Conservation (phyloP, 345 rosid species). For the Eucalyptus lansdowneana region DNA sequence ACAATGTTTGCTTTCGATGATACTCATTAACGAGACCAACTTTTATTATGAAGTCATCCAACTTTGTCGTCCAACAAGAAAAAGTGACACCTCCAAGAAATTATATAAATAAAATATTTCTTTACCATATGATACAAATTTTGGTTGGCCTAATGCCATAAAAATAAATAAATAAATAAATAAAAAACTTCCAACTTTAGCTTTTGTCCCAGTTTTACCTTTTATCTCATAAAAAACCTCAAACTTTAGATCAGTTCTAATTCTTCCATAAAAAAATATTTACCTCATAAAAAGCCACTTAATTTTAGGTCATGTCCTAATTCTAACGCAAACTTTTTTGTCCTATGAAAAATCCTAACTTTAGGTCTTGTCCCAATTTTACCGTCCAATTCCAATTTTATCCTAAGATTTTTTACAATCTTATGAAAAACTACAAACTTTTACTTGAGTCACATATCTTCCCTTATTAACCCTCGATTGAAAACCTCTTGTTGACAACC, state of each 20-base stretch:
- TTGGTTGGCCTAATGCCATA: neutral
- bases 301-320: neutral
- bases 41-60: neutral
- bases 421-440: too few species aligned
- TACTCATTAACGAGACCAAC: neutral
- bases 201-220: too few species aligned
- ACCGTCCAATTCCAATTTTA: too few species aligned
- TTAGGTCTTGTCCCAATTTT: neutral
- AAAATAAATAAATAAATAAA: too few species aligned
- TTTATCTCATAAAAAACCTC: neutral
- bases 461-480: rapidly evolving
- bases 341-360: neutral
- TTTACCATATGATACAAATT: neutral
- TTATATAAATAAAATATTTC: neutral
- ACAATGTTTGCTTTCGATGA: too few species aligned
- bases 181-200: too few species aligned
- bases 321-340: neutral
- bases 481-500: too few species aligned
- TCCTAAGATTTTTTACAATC: too few species aligned
- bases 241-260: too few species aligned
- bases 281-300: rapidly evolving
- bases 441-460: too few species aligned
- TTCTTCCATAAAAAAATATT: too few species aligned
- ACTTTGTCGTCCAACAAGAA: neutral
- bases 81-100: neutral